phyloP scores from a whole-genome alignment of 2,329 filamentous ascomycete species.

The Fusarium mangiferae region DNA sequence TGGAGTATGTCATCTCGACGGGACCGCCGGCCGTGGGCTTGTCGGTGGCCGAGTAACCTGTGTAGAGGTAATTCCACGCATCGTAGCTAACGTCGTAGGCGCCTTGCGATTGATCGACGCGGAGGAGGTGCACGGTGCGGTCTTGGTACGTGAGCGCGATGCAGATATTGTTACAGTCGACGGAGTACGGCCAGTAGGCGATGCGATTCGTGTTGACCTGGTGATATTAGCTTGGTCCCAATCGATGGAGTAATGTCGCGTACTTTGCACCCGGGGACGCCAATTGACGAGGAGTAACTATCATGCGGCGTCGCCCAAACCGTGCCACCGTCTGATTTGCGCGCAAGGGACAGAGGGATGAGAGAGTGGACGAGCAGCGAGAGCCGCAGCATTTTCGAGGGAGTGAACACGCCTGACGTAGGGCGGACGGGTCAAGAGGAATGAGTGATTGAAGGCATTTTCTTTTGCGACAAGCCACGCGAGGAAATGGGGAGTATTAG shows the following conservation, averaged over 20 bases:
- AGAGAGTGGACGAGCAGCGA: constrained; percentile 23
- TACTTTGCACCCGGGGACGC: constrained; percentile 68
- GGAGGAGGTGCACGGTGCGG: constrained; percentile 67
- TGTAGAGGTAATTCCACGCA: constrained; percentile 69
- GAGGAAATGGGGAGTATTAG: constrained; percentile 12
- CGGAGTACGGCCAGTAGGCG: constrained; percentile 67
- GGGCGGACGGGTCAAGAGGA: constrained; percentile 6
- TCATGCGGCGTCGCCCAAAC: constrained; percentile 64
- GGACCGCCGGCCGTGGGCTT: constrained; percentile 60
- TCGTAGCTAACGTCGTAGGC: constrained; percentile 70
- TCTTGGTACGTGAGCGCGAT: constrained; percentile 60
- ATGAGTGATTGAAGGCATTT: constrained; percentile 31
- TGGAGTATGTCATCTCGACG: constrained; percentile 58
- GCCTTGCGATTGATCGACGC: constrained; percentile 66
- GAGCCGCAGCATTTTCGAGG: constrained; percentile 19
- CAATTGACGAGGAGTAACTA: constrained; percentile 66
- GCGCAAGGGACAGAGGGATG: not conserved
- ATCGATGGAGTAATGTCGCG: not conserved
- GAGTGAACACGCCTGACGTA: constrained; percentile 13
- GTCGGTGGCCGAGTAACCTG: constrained; percentile 57
- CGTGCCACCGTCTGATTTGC: constrained; percentile 27
- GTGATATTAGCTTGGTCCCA: not conserved
- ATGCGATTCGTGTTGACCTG: constrained; percentile 66
- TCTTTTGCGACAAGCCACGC: constrained; percentile 30
- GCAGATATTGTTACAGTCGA: constrained; percentile 67